These are phyloP conservation scores for Cladophialophora immunda DNA, from an alignment of 2,329 filamentous ascomycete species.

Conservation along the genomic window DNA sequence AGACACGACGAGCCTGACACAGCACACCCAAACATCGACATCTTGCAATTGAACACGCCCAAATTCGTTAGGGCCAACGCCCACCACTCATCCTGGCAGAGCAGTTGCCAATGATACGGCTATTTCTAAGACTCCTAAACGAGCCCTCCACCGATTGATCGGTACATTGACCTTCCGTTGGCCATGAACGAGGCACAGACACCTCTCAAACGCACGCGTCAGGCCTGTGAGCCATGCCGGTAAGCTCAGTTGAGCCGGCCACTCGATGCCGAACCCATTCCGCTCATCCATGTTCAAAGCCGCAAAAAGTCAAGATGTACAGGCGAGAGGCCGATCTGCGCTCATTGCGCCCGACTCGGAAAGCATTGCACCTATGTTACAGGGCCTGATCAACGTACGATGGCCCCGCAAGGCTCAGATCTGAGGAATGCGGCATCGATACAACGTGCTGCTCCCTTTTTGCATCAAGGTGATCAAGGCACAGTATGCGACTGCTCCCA, in stretches of 20 bases:
- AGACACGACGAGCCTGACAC: neutral
- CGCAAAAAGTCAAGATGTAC: slow-evolving; percentile 48
- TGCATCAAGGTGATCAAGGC: neutral
- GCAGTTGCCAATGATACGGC: neutral
- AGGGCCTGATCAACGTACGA: slow-evolving; percentile 4
- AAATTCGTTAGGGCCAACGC: neutral
- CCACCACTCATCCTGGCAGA: neutral
- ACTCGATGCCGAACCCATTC: neutral
- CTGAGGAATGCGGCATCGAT: neutral
- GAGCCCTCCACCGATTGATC: neutral
- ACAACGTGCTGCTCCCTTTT: neutral
- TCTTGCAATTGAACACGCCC: neutral
- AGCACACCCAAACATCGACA: neutral
- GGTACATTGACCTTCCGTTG: neutral
- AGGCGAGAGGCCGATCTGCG: slow-evolving; percentile 46
- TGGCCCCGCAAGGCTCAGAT: slow-evolving; percentile 3
- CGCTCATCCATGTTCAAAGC: slow-evolving; percentile 29
- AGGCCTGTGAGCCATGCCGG: slow-evolving; percentile 48
- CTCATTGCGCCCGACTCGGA: slow-evolving; percentile 45
- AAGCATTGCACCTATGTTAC: slow-evolving; percentile 45
- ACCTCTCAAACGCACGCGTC: slow-evolving; percentile 29
- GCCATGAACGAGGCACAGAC: slow-evolving; percentile 11
- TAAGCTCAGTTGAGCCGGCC: slow-evolving; percentile 28
- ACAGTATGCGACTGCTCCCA: slow-evolving; percentile 12
- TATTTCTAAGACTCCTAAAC: too few species aligned